Percentiles rank a stretch among this genome's conserved stretches.
Evolutionary conservation across 2,329 filamentous ascomycete genomes (phyloP).

Genomic region (Dryadomyces sulphureus): DNA sequence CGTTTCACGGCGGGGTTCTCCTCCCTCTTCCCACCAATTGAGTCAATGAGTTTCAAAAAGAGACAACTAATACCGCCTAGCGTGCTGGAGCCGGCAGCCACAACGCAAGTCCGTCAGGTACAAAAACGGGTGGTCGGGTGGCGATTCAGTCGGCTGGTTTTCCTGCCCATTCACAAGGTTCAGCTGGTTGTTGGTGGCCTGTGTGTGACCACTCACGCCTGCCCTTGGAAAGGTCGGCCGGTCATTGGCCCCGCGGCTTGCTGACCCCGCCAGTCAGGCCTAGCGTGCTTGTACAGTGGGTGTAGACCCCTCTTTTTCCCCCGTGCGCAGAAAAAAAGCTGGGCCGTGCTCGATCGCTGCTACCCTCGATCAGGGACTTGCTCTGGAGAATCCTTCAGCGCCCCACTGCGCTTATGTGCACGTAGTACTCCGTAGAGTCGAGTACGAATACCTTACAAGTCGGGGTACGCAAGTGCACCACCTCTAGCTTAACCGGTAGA

Average conservation of each 20-base stretch:
- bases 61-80: not conserved
- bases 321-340: not conserved
- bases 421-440: not conserved
- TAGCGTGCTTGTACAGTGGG: no score
- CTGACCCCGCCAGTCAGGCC: no score
- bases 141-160: not conserved
- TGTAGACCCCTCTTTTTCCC: no score
- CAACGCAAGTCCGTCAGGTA: not conserved
- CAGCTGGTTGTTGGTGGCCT: not conserved
- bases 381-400: not conserved
- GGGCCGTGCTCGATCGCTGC: not conserved
- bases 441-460: no score
- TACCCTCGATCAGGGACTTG: not conserved
- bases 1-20: not conserved
- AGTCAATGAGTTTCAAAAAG: not conserved
- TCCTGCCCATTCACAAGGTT: not conserved
- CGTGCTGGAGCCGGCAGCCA: not conserved
- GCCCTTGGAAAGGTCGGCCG: not conserved
- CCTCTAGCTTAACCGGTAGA: no score
- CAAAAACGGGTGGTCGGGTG: not conserved
- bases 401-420: not conserved
- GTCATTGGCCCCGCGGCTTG: no score
- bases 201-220: not conserved
- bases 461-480: no score
- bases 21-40: not conserved